These are phyloP conservation scores for Atalantia buxifolia DNA, from an alignment of 345 rosid genomes.

Conservation along the genomic window DNA sequence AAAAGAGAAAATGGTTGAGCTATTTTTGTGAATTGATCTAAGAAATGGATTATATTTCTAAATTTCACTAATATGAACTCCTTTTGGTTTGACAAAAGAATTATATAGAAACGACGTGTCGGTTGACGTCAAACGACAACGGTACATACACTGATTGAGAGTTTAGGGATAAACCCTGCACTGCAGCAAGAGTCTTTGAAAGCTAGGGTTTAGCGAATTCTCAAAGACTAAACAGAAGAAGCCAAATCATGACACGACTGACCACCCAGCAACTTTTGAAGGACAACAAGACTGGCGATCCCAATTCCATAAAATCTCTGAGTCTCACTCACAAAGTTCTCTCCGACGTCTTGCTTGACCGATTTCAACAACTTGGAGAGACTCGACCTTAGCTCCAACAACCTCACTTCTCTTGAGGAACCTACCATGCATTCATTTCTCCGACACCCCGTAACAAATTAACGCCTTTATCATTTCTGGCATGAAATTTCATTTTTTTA, in stretches of 20 bases:
- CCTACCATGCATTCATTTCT: not conserved
- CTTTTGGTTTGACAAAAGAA: too few species aligned
- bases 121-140: too few species aligned
- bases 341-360: constrained; percentile 63
- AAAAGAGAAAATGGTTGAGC: too few species aligned
- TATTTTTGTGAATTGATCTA: too few species aligned
- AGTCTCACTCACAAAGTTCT: constrained; percentile 71
- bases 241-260: constrained; percentile 37
- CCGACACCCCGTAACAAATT: not conserved
- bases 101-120: too few species aligned
- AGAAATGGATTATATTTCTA: too few species aligned
- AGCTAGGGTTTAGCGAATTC: constrained; percentile 22
- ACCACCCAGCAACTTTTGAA: constrained; percentile 56
- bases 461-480: not conserved
- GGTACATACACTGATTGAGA: too few species aligned
- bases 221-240: not conserved
- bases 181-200: not conserved
- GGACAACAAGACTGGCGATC: constrained; percentile 50
- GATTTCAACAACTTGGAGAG: constrained; percentile 72
- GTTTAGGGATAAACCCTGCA: not conserved
- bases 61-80: too few species aligned
- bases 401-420: constrained; percentile 74
- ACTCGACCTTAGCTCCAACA: constrained; percentile 80
- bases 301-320: constrained; percentile 52
- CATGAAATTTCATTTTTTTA: not conserved